phyloP scores from a whole-genome alignment of 805 yeast species.

The Candida khao-thaluensis region DNA sequence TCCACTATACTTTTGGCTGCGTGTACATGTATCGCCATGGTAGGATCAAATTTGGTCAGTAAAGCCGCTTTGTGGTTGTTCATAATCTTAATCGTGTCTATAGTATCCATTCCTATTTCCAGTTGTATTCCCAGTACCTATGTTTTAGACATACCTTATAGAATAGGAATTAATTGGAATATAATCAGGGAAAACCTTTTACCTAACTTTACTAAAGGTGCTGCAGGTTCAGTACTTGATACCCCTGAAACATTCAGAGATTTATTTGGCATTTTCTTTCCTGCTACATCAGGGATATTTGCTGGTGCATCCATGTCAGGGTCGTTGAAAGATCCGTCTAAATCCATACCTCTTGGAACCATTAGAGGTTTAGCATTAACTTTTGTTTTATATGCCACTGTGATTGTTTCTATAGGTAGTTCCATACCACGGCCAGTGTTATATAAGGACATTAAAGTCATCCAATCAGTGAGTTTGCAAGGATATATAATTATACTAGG shows the following conservation, averaged over 20 bases:
- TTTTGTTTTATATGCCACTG: constrained; percentile 72
- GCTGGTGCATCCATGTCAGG: constrained; percentile 99
- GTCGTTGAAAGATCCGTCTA: constrained; percentile 80
- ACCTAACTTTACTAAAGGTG: constrained; percentile 84
- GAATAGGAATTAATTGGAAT: constrained; percentile 69
- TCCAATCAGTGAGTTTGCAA: constrained; percentile 75
- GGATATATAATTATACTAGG: constrained; percentile 74
- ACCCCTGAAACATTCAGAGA: constrained; percentile 72
- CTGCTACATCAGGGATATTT: constrained; percentile 97
- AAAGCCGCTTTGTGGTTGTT: constrained; percentile 78
- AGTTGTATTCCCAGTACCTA: constrained; percentile 59
- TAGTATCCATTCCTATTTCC: constrained; percentile 80
- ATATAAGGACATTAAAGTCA: constrained; percentile 75
- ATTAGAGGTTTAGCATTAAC: constrained; percentile 78
- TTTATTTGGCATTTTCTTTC: constrained; percentile 92
- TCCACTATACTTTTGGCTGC: constrained; percentile 65
- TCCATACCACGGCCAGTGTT: constrained; percentile 79
- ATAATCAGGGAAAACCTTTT: constrained; percentile 65
- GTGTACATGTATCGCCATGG: constrained; percentile 74
- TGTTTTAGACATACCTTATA: constrained; percentile 52
- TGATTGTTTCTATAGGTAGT: constrained; percentile 75
- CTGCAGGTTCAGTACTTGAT: constrained; percentile 80
- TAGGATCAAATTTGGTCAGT: constrained; percentile 80
- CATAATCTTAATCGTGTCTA: constrained; percentile 63
- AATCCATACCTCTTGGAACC: constrained; percentile 92